These are phyloP conservation scores for Camellia granthamiana DNA, from an alignment of 148 eudicot genomes.

Conservation along the genomic window DNA sequence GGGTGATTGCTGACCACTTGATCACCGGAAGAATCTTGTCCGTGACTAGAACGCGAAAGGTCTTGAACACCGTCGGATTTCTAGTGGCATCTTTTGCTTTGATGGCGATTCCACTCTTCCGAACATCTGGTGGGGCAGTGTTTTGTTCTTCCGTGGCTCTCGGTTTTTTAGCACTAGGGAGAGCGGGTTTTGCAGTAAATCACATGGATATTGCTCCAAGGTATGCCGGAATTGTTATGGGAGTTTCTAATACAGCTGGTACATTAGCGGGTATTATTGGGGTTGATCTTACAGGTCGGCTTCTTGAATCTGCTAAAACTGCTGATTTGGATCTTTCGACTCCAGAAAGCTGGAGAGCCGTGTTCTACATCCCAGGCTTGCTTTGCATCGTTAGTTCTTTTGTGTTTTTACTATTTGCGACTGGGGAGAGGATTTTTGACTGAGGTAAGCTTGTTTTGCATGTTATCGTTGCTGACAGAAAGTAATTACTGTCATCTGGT, in stretches of 20 bases:
- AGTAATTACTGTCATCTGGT: background rate
- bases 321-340: slow-evolving; percentile 71
- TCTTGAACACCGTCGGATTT: slow-evolving; percentile 79
- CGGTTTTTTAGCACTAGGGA: slow-evolving; percentile 89
- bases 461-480: background rate
- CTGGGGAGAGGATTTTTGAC: slow-evolving; percentile 90
- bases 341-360: slow-evolving; percentile 84
- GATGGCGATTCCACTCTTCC: slow-evolving; percentile 62
- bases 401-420: slow-evolving; percentile 65
- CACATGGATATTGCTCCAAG: slow-evolving; percentile 98
- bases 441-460: slow-evolving; percentile 34
- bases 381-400: slow-evolving; percentile 80
- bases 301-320: slow-evolving; percentile 86
- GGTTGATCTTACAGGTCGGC: slow-evolving; percentile 82
- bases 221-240: slow-evolving; percentile 96
- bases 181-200: slow-evolving; percentile 98
- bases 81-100: slow-evolving; percentile 73
- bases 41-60: slow-evolving; percentile 69
- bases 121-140: slow-evolving; percentile 77
- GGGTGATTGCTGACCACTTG: slow-evolving; percentile 79
- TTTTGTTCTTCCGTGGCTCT: slow-evolving; percentile 90
- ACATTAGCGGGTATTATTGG: slow-evolving; percentile 95
- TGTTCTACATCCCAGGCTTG: slow-evolving; percentile 73
- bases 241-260: slow-evolving; percentile 94
- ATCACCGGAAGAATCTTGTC: slow-evolving; percentile 66